These are phyloP conservation scores for Aphanocladium album DNA, from an alignment of 2,329 filamentous ascomycete genomes.

Conservation along the genomic window DNA sequence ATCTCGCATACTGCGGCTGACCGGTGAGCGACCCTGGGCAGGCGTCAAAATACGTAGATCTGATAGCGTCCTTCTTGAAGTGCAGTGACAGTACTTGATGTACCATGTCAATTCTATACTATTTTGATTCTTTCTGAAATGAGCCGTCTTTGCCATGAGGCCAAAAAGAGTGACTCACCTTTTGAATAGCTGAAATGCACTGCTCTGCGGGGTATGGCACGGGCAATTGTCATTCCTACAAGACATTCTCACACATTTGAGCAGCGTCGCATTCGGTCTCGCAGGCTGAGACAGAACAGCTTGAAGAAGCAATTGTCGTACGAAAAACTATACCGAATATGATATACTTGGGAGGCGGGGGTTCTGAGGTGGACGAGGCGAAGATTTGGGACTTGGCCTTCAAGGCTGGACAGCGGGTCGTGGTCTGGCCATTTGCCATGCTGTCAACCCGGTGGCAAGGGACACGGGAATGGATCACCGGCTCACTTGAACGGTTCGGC, in stretches of 20 bases:
- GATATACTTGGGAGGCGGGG: slow-evolving; percentile 1
- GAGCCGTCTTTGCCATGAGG: background rate
- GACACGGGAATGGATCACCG: background rate
- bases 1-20: slow-evolving; percentile 1
- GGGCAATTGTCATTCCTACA: background rate
- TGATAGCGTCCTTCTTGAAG: background rate
- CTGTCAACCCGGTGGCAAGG: background rate
- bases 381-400: background rate
- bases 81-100: too few relatives aligned
- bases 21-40: background rate
- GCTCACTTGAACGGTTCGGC: background rate
- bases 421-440: slow-evolving; percentile 4
- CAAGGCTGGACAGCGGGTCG: background rate
- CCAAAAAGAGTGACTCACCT: background rate
- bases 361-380: background rate
- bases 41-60: background rate
- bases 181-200: background rate
- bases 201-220: background rate
- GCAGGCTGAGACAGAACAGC: background rate
- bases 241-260: background rate
- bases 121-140: too few relatives aligned
- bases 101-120: too few relatives aligned
- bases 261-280: background rate
- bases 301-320: background rate
- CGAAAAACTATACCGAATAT: background rate